A percentile compares a stretch with the other conserved stretches of the same genome.
phyloP scores from a whole-genome alignment of 23 red algal genomes.

The Cyanidioschyzon merolae region DNA sequence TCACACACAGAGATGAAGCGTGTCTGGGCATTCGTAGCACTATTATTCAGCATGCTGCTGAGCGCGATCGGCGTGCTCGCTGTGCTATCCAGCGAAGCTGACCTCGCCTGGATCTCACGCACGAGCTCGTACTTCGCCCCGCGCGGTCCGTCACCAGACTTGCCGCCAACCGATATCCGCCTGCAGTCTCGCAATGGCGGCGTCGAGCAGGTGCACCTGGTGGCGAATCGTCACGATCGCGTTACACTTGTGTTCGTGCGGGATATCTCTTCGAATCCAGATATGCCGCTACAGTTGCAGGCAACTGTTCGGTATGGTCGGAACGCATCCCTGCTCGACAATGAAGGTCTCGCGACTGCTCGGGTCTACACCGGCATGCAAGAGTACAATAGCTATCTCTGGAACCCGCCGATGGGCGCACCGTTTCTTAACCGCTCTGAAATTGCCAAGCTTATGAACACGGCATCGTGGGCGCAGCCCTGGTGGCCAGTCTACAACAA shows the following conservation, averaged over 20 bases:
- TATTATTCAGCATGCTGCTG: background rate
- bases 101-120: background rate
- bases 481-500: slow-evolving; percentile 18
- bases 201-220: slow-evolving; percentile 10
- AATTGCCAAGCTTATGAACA: slow-evolving; percentile 6
- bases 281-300: background rate
- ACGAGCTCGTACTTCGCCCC: slow-evolving; percentile 2
- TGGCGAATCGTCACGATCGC: slow-evolving; percentile 1
- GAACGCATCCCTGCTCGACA: background rate
- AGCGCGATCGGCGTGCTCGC: background rate
- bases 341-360: background rate
- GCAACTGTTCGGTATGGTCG: background rate
- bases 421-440: background rate
- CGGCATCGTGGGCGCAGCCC: background rate
- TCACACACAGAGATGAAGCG: background rate
- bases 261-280: background rate
- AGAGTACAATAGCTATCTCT: slow-evolving; percentile 19
- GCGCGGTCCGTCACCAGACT: background rate
- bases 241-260: slow-evolving; percentile 2
- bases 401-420: slow-evolving; percentile 14
- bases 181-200: background rate
- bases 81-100: background rate
- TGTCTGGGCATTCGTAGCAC: background rate
- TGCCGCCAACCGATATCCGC: slow-evolving; percentile 5
- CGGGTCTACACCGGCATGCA: slow-evolving; percentile 20